Conservation (phyloP, 768 basidiomycete genomes). For the Cyathus striatus region DNA sequence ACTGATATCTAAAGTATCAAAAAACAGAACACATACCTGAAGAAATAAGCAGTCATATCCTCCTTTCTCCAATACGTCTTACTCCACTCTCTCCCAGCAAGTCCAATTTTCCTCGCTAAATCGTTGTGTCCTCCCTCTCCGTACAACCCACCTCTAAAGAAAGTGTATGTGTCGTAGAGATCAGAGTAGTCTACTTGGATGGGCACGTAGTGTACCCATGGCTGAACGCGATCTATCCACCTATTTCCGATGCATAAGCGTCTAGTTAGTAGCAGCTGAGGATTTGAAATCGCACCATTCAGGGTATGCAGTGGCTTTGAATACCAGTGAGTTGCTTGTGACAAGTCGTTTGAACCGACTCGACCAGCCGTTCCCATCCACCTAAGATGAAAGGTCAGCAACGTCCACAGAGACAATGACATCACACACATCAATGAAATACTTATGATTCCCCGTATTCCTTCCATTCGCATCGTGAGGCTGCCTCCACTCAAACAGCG, state of each 20-base stretch:
- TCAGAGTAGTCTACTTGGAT: conserved; percentile 56
- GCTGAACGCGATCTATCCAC: conserved; percentile 48
- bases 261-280: neutral
- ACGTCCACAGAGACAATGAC: neutral
- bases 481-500: conserved; percentile 42
- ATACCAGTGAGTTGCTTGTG: conserved; percentile 51
- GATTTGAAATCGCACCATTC: conserved; percentile 49
- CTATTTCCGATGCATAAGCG: conserved; percentile 14
- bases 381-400: conserved; percentile 15
- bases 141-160: conserved; percentile 55
- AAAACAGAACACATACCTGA: conserved; percentile 27
- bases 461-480: conserved; percentile 22
- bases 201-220: conserved; percentile 72
- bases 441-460: conserved; percentile 51
- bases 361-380: conserved; percentile 62
- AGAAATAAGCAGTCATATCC: conserved; percentile 50
- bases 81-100: conserved; percentile 47
- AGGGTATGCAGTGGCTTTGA: conserved; percentile 64
- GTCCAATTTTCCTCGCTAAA: conserved; percentile 48
- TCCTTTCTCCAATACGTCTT: conserved; percentile 44
- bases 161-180: conserved; percentile 58
- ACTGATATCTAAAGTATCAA: neutral
- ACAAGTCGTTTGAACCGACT: conserved; percentile 57
- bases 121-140: conserved; percentile 51
- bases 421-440: conserved; percentile 45